Base-by-base conservation (phyloP, 371 early-diverging fungal genomes). In the Syncephalastrum monosporum region DNA sequence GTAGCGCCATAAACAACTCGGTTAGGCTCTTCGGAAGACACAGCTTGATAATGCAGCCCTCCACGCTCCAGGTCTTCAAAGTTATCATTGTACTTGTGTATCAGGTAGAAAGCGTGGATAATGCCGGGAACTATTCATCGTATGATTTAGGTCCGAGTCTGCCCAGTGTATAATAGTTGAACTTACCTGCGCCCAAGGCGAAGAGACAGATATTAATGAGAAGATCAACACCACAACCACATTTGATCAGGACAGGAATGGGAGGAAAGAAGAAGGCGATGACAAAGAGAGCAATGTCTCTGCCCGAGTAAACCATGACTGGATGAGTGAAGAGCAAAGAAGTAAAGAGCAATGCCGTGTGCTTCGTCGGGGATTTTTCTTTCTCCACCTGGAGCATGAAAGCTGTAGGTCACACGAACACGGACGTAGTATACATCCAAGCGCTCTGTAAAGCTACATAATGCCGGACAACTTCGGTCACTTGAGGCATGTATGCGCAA, bases 181-280 rank as follows among this genome's bases (percentile, higher is more conserved):
- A 57, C 63, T 55, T 67, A 73, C 74, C 43, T 8, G 79, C 79
- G 47, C 87, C 89, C 12, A 89, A 71, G 10, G 69, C 61, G n/a
- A 81, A 83, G 51, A 89, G 69, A 13, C 79, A 84, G 55, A 85
- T 62, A 59, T 87, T 89, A 33, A 89, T 89, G 12, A 86, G 45
- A 46, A 89, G 76, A 65, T 89, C 89, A 15, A 77, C 74, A 16
- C 82, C 67, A 59, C 83, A 87, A 3, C 90, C 90, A 33, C 83
- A 70, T 52, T 83, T 77, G 15, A 85, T 62, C 47, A 81, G 67
- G 0, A 87, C 90, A 13, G 83, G 85, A 16, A 88, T 61, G 16
- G 91, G 91, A 25, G 92, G 91, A 41, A 90, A 75, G 56, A 91
- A 79, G 50, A 91, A 81, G 25, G 85, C 89, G 44, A 87, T 60